Evolutionary conservation across 306 rosid species (phyloP).

Genomic region (Boehmeria nivea): DNA sequence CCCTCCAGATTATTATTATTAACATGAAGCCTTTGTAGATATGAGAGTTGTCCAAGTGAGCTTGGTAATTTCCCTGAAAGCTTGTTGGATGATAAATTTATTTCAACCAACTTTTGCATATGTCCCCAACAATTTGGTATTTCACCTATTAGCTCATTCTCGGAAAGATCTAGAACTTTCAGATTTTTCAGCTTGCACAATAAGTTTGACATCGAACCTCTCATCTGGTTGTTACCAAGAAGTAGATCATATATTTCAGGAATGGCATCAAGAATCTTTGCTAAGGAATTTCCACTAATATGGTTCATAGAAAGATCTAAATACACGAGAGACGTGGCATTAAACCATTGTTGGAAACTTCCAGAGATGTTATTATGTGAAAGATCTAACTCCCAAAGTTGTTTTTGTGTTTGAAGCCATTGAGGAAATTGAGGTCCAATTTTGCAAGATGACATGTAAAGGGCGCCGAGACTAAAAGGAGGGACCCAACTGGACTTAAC

Average conservation of each 20-base stretch:
- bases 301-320: conserved; percentile 19
- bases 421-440: conserved; percentile 17
- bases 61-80: conserved; percentile 10
- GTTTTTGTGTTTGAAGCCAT: conserved; percentile 23
- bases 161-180: conserved; percentile 21
- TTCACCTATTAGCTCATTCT: conserved; percentile 13
- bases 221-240: conserved; percentile 10
- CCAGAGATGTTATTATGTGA: conserved; percentile 2
- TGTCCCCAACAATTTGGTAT: conserved; percentile 19
- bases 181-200: conserved; percentile 14
- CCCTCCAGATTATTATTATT: conserved; percentile 9
- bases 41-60: conserved; percentile 7
- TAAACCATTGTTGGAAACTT: conserved; percentile 21
- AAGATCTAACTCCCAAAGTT: rapidly evolving
- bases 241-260: conserved; percentile 7
- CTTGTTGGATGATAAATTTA: conserved; percentile 17
- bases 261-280: conserved; percentile 7
- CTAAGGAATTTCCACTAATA: conserved; percentile 11
- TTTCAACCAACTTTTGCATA: background rate
- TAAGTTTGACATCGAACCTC: conserved; percentile 6
- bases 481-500: conserved; percentile 24
- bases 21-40: background rate
- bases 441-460: background rate
- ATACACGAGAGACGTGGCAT: background rate
- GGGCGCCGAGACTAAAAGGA: conserved; percentile 17